Base-by-base conservation (phyloP, 2,329 filamentous ascomycete species). In the Leptodontidium sp. region DNA sequence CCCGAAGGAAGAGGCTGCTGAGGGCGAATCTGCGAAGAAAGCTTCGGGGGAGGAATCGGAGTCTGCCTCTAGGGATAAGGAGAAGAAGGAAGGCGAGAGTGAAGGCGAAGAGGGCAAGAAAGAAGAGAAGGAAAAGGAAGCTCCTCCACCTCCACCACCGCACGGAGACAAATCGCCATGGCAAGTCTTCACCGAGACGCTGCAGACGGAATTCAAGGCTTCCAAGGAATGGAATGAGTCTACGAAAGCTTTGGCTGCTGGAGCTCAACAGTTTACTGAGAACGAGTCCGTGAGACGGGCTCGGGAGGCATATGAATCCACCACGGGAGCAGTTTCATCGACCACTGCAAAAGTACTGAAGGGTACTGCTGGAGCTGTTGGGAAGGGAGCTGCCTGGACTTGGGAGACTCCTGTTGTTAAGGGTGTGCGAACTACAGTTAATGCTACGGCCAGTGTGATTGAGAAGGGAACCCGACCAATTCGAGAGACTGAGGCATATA, bases 211-310 rank as follows among this genome's bases (percentile, higher is more conserved):
- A 82, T 97, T 99, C 83, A 94, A 98, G 81, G 92, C 93, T 64
- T 98, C 94, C 17, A 97, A 98, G 79, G 96, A 99, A 80, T 99
- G 96, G 96, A 97, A 99, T 78, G 96, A 99, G 79, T 97, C 93
- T 53, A 99, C 95, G 52, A 98, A 99, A 84, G 93, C 96, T 73
- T 87, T 99, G 52, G 92, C 93, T 21, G 93, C 93, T 61, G 93
- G 92, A 6, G 93, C 95, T 21, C 91, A 97, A 78, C 90, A 98
- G 77, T 96, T 99, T 78, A 91, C 91, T 40, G 95, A 98, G 82
- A 98, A 94, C 78, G 94, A 98, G 78, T 92, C 91, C 21, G 93
- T 99, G 17, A 91, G 93, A 77, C 89, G 90, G 75, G 96, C 95
- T 38, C 89, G 92, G 73, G 90, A 93, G 74, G 95, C 93, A 8